Percentiles rank a stretch among this genome's conserved stretches.
Evolutionary conservation across 2,329 filamentous ascomycete genomes (phyloP).

Genomic region (Colletotrichum sp.): DNA sequence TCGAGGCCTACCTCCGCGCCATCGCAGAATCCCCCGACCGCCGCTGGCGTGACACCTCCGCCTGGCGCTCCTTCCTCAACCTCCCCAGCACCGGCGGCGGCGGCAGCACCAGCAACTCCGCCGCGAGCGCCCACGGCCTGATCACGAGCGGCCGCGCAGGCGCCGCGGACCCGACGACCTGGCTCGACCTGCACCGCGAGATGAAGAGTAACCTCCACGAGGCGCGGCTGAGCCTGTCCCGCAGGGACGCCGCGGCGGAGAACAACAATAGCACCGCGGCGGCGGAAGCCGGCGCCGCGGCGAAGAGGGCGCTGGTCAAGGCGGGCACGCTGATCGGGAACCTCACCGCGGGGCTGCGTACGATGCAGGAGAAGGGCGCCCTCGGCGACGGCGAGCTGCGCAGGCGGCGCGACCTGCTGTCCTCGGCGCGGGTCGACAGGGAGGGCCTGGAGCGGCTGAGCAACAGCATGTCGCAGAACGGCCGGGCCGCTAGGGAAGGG

Average conservation of each 20-base stretch:
- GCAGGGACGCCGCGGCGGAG: constrained; percentile 61
- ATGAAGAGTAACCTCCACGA: constrained; percentile 75
- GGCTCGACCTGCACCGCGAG: constrained; percentile 78
- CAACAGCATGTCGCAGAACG: constrained; percentile 49
- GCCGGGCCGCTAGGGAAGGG: constrained; percentile 47
- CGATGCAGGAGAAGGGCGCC: constrained; percentile 57
- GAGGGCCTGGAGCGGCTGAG: constrained; percentile 78
- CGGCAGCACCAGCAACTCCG: constrained; percentile 51
- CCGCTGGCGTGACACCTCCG: constrained; percentile 75
- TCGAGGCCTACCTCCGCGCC: constrained; percentile 75
- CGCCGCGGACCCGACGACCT: constrained; percentile 67
- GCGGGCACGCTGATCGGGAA: constrained; percentile 68
- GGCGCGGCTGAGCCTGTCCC: constrained; percentile 68
- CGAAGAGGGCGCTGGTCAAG: constrained; percentile 75
- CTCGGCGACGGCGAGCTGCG: constrained; percentile 79
- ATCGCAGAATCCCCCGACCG: constrained; percentile 78
- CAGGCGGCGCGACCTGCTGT: constrained; percentile 72
- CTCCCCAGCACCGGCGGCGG: constrained; percentile 54
- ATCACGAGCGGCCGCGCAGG: constrained; percentile 30
- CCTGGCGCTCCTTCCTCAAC: constrained; percentile 77
- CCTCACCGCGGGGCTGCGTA: constrained; percentile 69
- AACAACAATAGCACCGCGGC: constrained; percentile 46
- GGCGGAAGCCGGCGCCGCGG: constrained; percentile 72
- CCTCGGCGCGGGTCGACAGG: constrained; percentile 73
- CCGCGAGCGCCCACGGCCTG: constrained; percentile 51